Evolutionary conservation across 176 grass and related monocot species (phyloP).

Genomic region (Cymbopogon citratus): DNA sequence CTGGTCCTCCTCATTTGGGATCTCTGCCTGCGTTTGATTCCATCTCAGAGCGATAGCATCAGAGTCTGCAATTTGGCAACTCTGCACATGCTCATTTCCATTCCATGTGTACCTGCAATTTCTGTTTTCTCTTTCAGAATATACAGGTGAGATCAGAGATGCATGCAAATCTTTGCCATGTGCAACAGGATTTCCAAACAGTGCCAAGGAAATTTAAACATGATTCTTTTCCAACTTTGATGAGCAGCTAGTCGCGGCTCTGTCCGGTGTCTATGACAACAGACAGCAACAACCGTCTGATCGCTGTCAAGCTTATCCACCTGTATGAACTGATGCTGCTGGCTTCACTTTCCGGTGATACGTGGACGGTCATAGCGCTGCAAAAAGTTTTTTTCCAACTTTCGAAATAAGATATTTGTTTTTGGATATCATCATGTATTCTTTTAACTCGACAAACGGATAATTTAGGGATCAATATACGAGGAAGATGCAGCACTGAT

Average conservation of each 20-base stretch:
- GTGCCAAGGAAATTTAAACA: neutral
- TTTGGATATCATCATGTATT: conserved; percentile 3
- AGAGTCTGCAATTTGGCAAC: neutral
- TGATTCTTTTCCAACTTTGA: neutral
- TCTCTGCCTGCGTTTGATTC: conserved; percentile 5
- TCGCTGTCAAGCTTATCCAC: conserved; percentile 24
- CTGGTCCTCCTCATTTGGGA: conserved; percentile 23
- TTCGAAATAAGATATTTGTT: conserved; percentile 35
- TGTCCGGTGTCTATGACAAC: neutral
- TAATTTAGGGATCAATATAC: neutral
- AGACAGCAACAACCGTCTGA: conserved; percentile 23
- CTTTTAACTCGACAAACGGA: neutral
- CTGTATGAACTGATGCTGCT: conserved; percentile 24
- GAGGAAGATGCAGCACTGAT: neutral
- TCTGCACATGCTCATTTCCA: neutral
- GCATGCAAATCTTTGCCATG: neutral
- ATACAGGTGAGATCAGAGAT: neutral
- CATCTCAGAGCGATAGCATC: neutral
- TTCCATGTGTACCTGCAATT: neutral
- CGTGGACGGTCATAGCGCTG: conserved; percentile 31
- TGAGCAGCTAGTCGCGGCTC: neutral
- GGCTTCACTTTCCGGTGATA: conserved; percentile 31
- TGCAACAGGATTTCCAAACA: conserved; percentile 3
- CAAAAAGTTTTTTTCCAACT: conserved; percentile 34
- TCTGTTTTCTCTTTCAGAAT: neutral